Conservation (phyloP, 2,329 filamentous ascomycete genomes). For the Pyrenophora teres region DNA sequence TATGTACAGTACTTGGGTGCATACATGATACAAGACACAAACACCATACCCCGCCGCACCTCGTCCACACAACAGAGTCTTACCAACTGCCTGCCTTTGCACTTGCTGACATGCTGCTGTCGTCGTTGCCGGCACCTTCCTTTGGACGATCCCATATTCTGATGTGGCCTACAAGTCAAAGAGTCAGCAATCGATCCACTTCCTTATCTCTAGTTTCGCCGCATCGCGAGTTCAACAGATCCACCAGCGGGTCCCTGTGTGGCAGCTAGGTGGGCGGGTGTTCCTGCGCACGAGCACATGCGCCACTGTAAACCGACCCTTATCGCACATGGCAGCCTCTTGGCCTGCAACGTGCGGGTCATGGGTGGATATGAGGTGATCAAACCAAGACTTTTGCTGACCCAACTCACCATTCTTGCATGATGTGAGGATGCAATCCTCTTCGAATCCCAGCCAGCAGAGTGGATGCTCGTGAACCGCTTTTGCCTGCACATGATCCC, state of each 20-base stretch:
- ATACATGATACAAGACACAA: neutral
- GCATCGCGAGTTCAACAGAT: slow-evolving; percentile 21
- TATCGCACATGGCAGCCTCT: slow-evolving; percentile 21
- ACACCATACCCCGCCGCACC: neutral
- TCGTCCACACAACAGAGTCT: neutral
- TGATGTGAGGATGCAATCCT: slow-evolving; percentile 89
- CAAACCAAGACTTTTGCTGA: slow-evolving; percentile 15
- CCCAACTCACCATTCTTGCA: slow-evolving; percentile 78
- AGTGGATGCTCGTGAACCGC: slow-evolving; percentile 83
- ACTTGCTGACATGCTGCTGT: slow-evolving; percentile 33
- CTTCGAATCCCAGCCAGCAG: slow-evolving; percentile 90
- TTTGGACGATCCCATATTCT: slow-evolving; percentile 73
- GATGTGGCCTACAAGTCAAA: slow-evolving; percentile 65
- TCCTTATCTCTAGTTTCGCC: slow-evolving; percentile 17
- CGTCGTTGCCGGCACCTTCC: slow-evolving; percentile 48
- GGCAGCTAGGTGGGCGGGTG: slow-evolving; percentile 18
- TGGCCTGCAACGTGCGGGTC: slow-evolving; percentile 12
- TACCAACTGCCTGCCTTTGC: slow-evolving; percentile 24
- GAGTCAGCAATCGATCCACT: slow-evolving; percentile 24
- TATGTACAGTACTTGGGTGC: no score
- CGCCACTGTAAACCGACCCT: slow-evolving; percentile 26
- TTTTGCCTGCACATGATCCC: slow-evolving; percentile 65
- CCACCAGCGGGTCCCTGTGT: slow-evolving; percentile 7
- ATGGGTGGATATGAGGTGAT: slow-evolving; percentile 13
- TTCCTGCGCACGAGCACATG: slow-evolving; percentile 32